These are phyloP conservation scores for Buddleja alternifolia DNA, from an alignment of 257 asterid species.

Conservation along the genomic window DNA sequence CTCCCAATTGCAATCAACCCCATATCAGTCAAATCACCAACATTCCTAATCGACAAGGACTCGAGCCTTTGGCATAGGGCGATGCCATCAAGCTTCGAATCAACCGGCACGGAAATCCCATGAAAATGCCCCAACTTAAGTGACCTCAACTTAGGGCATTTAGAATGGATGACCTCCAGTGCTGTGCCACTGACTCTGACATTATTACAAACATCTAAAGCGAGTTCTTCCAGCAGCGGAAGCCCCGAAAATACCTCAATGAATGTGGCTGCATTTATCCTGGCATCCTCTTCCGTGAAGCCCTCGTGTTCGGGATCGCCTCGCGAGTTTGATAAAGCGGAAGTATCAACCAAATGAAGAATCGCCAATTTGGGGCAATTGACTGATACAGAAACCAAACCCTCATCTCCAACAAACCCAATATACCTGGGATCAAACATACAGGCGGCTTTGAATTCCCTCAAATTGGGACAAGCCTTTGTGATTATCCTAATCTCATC, in stretches of 20 bases:
- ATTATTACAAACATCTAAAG: constrained; percentile 67
- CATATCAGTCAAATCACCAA: constrained; percentile 78
- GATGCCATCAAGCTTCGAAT: constrained; percentile 78
- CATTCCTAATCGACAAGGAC: constrained; percentile 69
- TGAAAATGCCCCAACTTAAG: constrained; percentile 84
- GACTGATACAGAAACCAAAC: constrained; percentile 53
- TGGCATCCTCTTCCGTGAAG: constrained; percentile 61
- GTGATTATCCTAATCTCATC: constrained; percentile 67
- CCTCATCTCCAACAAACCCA: constrained; percentile 77
- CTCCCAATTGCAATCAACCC: constrained; percentile 91
- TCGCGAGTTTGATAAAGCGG: constrained; percentile 51
- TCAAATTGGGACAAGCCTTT: constrained; percentile 61
- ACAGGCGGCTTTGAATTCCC: constrained; percentile 64
- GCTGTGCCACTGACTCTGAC: constrained; percentile 82
- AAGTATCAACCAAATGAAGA: constrained; percentile 79
- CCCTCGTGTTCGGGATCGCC: constrained; percentile 61
- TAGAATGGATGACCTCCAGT: constrained; percentile 65
- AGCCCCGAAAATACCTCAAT: constrained; percentile 87
- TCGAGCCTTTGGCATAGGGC: constrained; percentile 75
- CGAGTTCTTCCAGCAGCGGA: constrained; percentile 70
- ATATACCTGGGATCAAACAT: constrained; percentile 81
- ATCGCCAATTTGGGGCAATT: constrained; percentile 66
- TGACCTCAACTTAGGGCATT: constrained; percentile 66
- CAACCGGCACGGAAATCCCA: constrained; percentile 73
- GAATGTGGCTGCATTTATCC: constrained; percentile 57